A percentile compares a stretch with the other conserved stretches of the same genome.
Evolutionary conservation across 2,329 filamentous ascomycete genomes (phyloP).

Genomic region (Sphaerostilbella broomeana): DNA sequence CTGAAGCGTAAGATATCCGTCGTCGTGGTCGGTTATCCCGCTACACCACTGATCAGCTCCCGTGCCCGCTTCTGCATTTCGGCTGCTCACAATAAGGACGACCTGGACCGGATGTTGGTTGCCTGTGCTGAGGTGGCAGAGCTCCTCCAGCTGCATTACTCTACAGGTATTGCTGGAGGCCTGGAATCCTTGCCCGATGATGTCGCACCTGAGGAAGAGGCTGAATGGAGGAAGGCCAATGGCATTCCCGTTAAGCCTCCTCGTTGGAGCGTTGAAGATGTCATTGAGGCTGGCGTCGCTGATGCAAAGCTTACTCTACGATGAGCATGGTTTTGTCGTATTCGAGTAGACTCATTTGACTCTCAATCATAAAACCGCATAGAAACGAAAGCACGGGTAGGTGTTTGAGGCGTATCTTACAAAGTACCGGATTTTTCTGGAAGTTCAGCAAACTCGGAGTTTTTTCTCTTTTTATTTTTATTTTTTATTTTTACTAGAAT

Average conservation of each 20-base stretch:
- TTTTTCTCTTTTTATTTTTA: conserved; percentile 14
- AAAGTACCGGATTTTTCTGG: too few species aligned
- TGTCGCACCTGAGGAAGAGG: conserved; percentile 64
- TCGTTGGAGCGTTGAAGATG: conserved; percentile 77
- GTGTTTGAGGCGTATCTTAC: too few species aligned
- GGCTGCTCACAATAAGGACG: conserved; percentile 95
- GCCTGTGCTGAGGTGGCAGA: conserved; percentile 93
- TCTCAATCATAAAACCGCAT: conserved; percentile 7
- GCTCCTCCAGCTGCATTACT: conserved; percentile 90
- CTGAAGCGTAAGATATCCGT: conserved; percentile 95
- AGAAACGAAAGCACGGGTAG: too few species aligned
- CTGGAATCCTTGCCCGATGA: conserved; percentile 68
- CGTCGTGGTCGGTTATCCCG: conserved; percentile 94
- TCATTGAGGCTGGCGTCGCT: conserved; percentile 66
- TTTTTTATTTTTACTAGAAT: conserved; percentile 2
- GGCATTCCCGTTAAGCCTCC: conserved; percentile 67
- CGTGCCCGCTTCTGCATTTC: conserved; percentile 94
- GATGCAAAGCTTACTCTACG: conserved; percentile 68
- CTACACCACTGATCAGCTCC: conserved; percentile 89
- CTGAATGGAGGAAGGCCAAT: conserved; percentile 55
- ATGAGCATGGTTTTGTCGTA: conserved; percentile 32
- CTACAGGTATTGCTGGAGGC: conserved; percentile 89
- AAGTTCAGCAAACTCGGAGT: too few species aligned
- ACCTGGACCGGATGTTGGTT: conserved; percentile 79
- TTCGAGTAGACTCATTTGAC: background rate